Conservation (phyloP, 495 filamentous ascomycete species). For the Trypethelium eluteriae region DNA sequence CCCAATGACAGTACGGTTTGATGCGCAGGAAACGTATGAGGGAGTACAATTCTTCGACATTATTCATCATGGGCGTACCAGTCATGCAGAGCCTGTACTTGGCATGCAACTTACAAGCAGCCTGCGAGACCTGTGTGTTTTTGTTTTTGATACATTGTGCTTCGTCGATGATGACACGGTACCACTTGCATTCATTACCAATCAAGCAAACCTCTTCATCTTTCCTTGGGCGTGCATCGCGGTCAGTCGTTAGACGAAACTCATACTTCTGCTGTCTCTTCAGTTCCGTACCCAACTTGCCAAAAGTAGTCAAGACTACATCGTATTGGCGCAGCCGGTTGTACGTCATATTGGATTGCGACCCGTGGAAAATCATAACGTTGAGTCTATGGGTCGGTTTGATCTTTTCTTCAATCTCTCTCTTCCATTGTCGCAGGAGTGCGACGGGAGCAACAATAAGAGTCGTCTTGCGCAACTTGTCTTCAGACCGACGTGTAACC, state of each 20-base stretch:
- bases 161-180: slow-evolving; percentile 79
- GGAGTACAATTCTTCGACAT: slow-evolving; percentile 71
- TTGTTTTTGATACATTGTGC: slow-evolving; percentile 92
- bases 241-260: slow-evolving; percentile 31
- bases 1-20: slow-evolving; percentile 63
- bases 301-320: slow-evolving; percentile 85
- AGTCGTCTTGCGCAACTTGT: slow-evolving; percentile 65
- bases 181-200: slow-evolving; percentile 59
- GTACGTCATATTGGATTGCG: slow-evolving; percentile 49
- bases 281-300: slow-evolving; percentile 64
- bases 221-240: slow-evolving; percentile 28
- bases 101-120: slow-evolving; percentile 52
- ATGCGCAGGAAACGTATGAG: slow-evolving; percentile 76
- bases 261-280: slow-evolving; percentile 48
- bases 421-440: slow-evolving; percentile 81
- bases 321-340: slow-evolving; percentile 60
- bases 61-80: slow-evolving; percentile 94
- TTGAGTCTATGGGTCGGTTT: slow-evolving; percentile 53
- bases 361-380: slow-evolving; percentile 59
- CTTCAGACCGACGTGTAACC: slow-evolving; percentile 56
- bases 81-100: slow-evolving; percentile 76
- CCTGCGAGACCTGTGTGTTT: slow-evolving; percentile 57
- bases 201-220: slow-evolving; percentile 50
- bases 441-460: slow-evolving; percentile 84
- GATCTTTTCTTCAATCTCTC: slow-evolving; percentile 71